Conservation (phyloP, 129 eudicot species). For the Artemisia annua region DNA sequence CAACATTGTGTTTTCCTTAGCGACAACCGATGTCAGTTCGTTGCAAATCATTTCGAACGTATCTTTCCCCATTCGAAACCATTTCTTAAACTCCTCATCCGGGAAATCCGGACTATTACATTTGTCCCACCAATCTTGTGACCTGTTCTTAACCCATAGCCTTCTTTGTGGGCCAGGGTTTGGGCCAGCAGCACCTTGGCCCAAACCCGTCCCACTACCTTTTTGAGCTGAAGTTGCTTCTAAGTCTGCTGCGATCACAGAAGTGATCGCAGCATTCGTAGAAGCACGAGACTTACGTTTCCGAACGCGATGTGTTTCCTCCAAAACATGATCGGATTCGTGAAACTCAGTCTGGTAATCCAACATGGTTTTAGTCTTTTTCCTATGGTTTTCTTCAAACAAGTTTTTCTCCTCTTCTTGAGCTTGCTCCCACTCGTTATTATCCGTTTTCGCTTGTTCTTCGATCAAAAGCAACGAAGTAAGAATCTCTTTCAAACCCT, state of each 20-base stretch:
- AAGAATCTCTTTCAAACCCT: conserved; percentile 65
- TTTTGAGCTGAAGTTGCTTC: conserved; percentile 9
- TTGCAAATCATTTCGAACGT: conserved; percentile 88
- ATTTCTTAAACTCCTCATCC: conserved; percentile 75
- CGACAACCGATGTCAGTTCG: conserved; percentile 73
- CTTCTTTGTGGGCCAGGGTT: conserved; percentile 65
- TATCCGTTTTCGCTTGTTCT: conserved; percentile 75
- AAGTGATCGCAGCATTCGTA: conserved; percentile 30
- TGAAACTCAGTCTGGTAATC: conserved; percentile 49
- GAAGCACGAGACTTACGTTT: conserved; percentile 55
- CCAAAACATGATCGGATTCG: conserved; percentile 36
- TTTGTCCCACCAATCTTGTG: conserved; percentile 98
- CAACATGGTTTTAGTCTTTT: conserved; percentile 49
- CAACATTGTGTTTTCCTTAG: conserved; percentile 91
- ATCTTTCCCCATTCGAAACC: conserved; percentile 88
- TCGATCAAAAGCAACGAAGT: conserved; percentile 68
- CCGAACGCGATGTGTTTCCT: conserved; percentile 44
- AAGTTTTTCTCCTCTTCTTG: conserved; percentile 43
- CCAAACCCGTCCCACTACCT: neutral
- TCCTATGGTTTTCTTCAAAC: conserved; percentile 47
- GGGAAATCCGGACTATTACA: conserved; percentile 88
- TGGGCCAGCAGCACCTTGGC: neutral
- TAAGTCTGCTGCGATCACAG: conserved; percentile 32
- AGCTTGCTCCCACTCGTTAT: conserved; percentile 41
- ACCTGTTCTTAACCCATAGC: conserved; percentile 84